These are phyloP conservation scores for Boletus coccyginus DNA, from an alignment of 768 basidiomycete species.

Conservation along the genomic window DNA sequence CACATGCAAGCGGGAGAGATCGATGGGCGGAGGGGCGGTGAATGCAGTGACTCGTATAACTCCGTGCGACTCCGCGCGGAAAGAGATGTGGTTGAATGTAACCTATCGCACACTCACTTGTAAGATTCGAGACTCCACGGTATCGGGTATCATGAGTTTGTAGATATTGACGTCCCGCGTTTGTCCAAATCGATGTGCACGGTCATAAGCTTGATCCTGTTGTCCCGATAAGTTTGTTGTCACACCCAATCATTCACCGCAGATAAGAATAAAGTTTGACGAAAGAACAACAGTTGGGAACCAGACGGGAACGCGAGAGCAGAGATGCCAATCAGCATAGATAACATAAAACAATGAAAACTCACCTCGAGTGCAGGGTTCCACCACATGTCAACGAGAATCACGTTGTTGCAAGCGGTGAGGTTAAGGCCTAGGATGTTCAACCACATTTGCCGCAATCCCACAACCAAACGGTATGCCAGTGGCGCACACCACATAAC, in stretches of 20 bases:
- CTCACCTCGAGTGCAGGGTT: conserved; percentile 80
- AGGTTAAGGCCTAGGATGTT: conserved; percentile 72
- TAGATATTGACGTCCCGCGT: conserved; percentile 82
- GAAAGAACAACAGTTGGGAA: not conserved
- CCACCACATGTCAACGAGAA: conserved; percentile 95
- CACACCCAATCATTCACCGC: not conserved
- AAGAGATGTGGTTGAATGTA: not conserved
- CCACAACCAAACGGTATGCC: not conserved
- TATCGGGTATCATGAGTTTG: conserved; percentile 83
- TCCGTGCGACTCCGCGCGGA: too few species aligned
- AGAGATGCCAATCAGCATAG: conserved; percentile 7
- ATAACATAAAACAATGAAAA: conserved; percentile 4
- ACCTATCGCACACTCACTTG: conserved; percentile 38
- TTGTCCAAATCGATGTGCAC: conserved; percentile 89
- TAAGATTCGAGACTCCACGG: conserved; percentile 87
- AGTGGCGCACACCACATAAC: not conserved
- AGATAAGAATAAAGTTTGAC: not conserved
- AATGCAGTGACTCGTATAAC: not conserved
- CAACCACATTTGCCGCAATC: not conserved
- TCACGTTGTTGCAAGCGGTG: conserved; percentile 91
- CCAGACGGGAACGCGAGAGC: not conserved
- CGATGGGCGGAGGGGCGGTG: not conserved
- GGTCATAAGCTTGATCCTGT: conserved; percentile 91
- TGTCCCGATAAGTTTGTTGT: not conserved
- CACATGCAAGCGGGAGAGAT: not conserved